Conservation (phyloP, 306 rosid genomes). For the Dryas drummondii region DNA sequence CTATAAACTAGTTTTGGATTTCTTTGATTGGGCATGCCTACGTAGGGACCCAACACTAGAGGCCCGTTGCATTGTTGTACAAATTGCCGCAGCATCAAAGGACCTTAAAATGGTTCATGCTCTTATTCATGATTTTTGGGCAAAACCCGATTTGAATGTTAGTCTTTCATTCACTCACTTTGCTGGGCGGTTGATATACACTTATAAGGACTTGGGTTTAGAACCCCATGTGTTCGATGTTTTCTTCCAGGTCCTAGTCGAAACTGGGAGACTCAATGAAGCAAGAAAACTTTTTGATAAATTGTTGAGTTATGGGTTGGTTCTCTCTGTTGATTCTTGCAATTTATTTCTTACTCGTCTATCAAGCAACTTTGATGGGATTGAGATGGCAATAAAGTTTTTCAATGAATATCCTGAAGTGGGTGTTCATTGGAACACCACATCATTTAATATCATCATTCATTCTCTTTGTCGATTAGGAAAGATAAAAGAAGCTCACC, state of each 20-base stretch:
- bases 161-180: constrained; percentile 36
- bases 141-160: constrained; percentile 43
- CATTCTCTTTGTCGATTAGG: constrained; percentile 59
- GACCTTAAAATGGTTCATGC: constrained; percentile 62
- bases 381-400: constrained; percentile 44
- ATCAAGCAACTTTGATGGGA: constrained; percentile 41
- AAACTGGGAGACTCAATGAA: constrained; percentile 54
- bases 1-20: constrained; percentile 51
- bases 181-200: constrained; percentile 62
- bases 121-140: constrained; percentile 60
- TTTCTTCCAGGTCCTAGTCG: constrained; percentile 72
- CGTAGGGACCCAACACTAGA: constrained; percentile 58
- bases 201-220: constrained; percentile 81
- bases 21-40: constrained; percentile 69
- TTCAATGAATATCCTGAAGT: constrained; percentile 56
- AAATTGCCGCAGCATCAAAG: constrained; percentile 60
- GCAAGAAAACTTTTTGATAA: constrained; percentile 62
- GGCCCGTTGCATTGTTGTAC: constrained; percentile 69
- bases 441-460: constrained; percentile 65
- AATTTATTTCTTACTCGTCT: constrained; percentile 61
- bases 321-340: constrained; percentile 70
- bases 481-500: constrained; percentile 71
- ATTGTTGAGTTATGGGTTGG: constrained; percentile 59
- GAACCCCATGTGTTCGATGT: constrained; percentile 75
- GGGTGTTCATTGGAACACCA: constrained; percentile 71